Base-by-base conservation (phyloP, 2,329 filamentous ascomycete species). In the Aspergillus arachidicola region DNA sequence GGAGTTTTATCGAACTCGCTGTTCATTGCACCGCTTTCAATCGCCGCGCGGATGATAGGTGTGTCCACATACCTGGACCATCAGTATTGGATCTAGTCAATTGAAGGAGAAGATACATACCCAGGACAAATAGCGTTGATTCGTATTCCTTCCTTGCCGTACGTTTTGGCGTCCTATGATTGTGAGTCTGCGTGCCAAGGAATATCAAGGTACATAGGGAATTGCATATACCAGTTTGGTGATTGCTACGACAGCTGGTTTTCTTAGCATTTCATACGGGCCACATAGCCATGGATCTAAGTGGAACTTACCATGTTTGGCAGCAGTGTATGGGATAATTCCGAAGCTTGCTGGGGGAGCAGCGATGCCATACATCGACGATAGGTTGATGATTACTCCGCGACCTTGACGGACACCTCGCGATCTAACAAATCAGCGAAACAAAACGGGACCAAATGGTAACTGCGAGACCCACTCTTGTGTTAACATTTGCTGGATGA, bases 111-210 rank as follows among this genome's bases (percentile, higher is more conserved):
- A 19, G 14, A 23, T 82, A 64, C 69, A 19, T 67, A 78, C 70
- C 81, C 84, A 0, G 86, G 86, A 63, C 86, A 87, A 6, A 88
- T 82, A 2, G 84, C 85, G 69, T 88, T 89, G 73, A 89, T 84
- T 36, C 85, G 82, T 61, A 88, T 86, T 14, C 80, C 81, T 34
- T 79, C 68, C 2, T 76, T 70, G 0, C 81, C 84, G 71, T 88
- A 87, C 0, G 78, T 76, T 64, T 82, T 80, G 7, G 82, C 85
- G 34, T 73, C 72, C 70, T 73, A 32, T 41, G 14, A 12, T 16
- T 57, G 34, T 69, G 48, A 70, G 59, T 46, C 5, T 16, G 32
- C 6, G 16, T 12, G 7, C 53, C 28, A 32, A 14, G 43, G 7
- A 45, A 34, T 16, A 6, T 34, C n/a, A 11, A 32, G 26, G 21